Percentiles rank a stretch among this genome's conserved stretches.
phyloP scores from a whole-genome alignment of 2,329 filamentous ascomycete species.

The Incumbomyces delicatus region DNA sequence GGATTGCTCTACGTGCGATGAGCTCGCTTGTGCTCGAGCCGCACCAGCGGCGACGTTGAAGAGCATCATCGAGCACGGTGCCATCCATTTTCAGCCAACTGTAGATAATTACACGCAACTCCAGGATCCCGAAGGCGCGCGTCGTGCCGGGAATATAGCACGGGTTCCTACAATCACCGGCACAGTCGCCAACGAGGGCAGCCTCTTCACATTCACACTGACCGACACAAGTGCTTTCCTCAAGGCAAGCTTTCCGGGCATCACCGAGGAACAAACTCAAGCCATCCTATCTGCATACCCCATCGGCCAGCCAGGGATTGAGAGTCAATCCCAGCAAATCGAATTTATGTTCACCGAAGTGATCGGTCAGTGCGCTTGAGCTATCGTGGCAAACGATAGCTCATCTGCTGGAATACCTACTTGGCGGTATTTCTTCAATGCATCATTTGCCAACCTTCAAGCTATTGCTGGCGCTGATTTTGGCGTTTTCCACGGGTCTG shows the following conservation, averaged over 20 bases:
- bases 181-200: conserved; percentile 21
- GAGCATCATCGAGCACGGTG: conserved; percentile 13
- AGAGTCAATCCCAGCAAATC: conserved; percentile 10
- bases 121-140: conserved; percentile 9
- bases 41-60: conserved; percentile 15
- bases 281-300: conserved; percentile 12
- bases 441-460: conserved; percentile 22
- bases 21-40: conserved; percentile 17
- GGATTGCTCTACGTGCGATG: conserved; percentile 9
- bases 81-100: conserved; percentile 13
- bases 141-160: conserved; percentile 10
- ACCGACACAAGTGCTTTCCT: conserved; percentile 10
- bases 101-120: conserved; percentile 16
- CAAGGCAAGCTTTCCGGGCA: neutral
- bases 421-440: conserved; percentile 26
- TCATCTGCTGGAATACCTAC: conserved; percentile 13
- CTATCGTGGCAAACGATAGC: conserved; percentile 15
- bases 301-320: conserved; percentile 10
- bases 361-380: conserved; percentile 17
- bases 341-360: conserved; percentile 18
- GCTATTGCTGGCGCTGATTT: conserved; percentile 11
- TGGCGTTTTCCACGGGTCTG: conserved; percentile 27
- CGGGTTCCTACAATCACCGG: conserved; percentile 23
- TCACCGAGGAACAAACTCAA: neutral
- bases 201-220: conserved; percentile 13